phyloP scores from a whole-genome alignment of 1,284 basidiomycete species.

The Sporisorium sorghi region DNA sequence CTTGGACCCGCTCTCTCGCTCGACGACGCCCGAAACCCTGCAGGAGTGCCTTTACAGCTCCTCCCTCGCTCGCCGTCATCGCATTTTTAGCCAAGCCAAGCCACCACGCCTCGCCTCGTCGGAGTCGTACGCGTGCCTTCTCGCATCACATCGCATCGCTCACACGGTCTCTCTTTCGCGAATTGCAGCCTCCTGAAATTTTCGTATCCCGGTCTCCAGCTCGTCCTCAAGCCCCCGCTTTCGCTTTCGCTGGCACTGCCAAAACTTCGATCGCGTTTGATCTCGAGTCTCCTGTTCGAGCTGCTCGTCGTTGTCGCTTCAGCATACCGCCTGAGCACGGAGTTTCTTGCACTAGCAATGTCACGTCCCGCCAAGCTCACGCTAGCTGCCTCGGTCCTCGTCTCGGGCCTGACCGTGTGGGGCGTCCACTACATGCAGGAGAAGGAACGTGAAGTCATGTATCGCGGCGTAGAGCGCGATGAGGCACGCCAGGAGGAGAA shows the following conservation, averaged over 20 bases:
- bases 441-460: slow-evolving; percentile 78
- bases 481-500: slow-evolving; percentile 62
- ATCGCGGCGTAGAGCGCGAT: slow-evolving; percentile 65
- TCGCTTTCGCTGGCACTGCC: neutral
- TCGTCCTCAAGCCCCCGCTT: neutral
- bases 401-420: slow-evolving; percentile 82
- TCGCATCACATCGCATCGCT: neutral
- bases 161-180: neutral
- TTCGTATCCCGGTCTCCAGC: too few species aligned
- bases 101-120: neutral
- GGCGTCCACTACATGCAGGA: slow-evolving; percentile 90
- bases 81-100: neutral
- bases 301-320: neutral
- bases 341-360: slow-evolving; percentile 71
- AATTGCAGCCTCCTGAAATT: neutral
- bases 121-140: neutral
- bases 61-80: neutral
- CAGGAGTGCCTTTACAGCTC: neutral
- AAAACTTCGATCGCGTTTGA: slow-evolving; percentile 10
- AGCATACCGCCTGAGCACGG: slow-evolving; percentile 24
- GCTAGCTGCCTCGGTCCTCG: slow-evolving; percentile 77
- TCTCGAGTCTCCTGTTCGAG: neutral
- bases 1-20: neutral
- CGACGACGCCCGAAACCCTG: neutral
- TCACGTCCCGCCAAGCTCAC: slow-evolving; percentile 83